Percentiles rank a stretch among this genome's conserved stretches.
phyloP scores from a whole-genome alignment of 2,329 filamentous ascomycete genomes.

The Colletotrichum sp. region DNA sequence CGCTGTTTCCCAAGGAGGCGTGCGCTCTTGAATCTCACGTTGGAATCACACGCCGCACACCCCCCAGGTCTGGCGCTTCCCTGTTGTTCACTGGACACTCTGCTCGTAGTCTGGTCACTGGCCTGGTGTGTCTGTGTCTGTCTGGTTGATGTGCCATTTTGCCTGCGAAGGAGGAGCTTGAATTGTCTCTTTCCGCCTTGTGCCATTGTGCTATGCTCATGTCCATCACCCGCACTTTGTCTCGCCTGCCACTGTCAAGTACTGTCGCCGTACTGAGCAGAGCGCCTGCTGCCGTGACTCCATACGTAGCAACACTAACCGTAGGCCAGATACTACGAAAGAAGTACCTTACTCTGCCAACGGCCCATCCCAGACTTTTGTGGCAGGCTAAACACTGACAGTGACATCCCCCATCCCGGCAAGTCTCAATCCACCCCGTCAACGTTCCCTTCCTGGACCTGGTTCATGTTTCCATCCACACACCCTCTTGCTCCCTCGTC shows the following conservation, averaged over 20 bases:
- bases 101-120: background rate
- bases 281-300: background rate
- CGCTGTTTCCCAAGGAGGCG: background rate
- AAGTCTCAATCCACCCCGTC: constrained; percentile 18
- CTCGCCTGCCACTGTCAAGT: background rate
- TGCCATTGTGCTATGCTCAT: background rate
- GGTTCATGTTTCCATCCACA: constrained; percentile 15
- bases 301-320: background rate
- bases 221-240: background rate
- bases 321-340: background rate
- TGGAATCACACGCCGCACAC: background rate
- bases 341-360: background rate
- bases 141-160: background rate
- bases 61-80: constrained; percentile 15
- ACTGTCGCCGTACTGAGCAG: background rate
- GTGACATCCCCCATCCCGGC: constrained; percentile 17
- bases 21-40: background rate
- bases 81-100: background rate
- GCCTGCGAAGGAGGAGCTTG: background rate
- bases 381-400: constrained; percentile 3
- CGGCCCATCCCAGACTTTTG: background rate
- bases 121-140: constrained; percentile 1
- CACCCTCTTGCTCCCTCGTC: background rate
- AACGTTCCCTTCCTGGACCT: constrained; percentile 18
- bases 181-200: background rate